Percentiles rank a stretch among this genome's conserved stretches.
These are phyloP conservation scores for Debaryomyces singareniensis DNA, from an alignment of 1,139 yeast genomes.

Conservation along the genomic window DNA sequence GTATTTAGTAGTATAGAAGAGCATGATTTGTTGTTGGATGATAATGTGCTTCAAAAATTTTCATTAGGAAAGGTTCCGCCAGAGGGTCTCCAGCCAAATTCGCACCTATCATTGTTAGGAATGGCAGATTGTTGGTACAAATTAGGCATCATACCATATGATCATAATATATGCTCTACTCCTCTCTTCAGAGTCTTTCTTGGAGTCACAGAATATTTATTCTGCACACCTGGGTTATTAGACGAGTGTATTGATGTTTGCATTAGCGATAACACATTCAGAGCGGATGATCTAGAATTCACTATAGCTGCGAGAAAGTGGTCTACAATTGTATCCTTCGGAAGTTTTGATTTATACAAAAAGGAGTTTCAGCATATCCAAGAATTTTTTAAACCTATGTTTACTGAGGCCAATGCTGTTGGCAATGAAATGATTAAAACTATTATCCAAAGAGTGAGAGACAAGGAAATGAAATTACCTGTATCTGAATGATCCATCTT, in stretches of 20 bases:
- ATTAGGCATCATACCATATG: constrained; percentile 83
- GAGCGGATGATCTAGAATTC: constrained; percentile 83
- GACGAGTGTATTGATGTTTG: constrained; percentile 78
- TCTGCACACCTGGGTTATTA: constrained; percentile 74
- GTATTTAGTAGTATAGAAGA: constrained; percentile 66
- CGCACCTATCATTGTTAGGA: constrained; percentile 81
- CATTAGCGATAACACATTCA: constrained; percentile 56
- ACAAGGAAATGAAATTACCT: constrained; percentile 19
- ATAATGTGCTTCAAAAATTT: constrained; percentile 70
- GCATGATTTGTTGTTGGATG: constrained; percentile 62
- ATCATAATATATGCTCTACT: constrained; percentile 94
- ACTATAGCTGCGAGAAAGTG: constrained; percentile 78
- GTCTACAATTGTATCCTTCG: constrained; percentile 76
- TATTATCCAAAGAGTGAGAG: constrained; percentile 52
- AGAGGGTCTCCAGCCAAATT: constrained; percentile 68
- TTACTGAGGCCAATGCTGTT: constrained; percentile 78
- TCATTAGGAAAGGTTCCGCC: constrained; percentile 76
- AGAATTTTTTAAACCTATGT: constrained; percentile 74
- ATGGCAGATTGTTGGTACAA: constrained; percentile 93
- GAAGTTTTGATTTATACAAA: constrained; percentile 68
- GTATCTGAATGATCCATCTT: background rate
- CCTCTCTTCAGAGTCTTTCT: constrained; percentile 85
- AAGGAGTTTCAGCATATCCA: constrained; percentile 74
- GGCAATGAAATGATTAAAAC: constrained; percentile 97
- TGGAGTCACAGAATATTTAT: constrained; percentile 89